These are phyloP conservation scores for Quercus cerris DNA, from an alignment of 306 rosid species.

Conservation along the genomic window DNA sequence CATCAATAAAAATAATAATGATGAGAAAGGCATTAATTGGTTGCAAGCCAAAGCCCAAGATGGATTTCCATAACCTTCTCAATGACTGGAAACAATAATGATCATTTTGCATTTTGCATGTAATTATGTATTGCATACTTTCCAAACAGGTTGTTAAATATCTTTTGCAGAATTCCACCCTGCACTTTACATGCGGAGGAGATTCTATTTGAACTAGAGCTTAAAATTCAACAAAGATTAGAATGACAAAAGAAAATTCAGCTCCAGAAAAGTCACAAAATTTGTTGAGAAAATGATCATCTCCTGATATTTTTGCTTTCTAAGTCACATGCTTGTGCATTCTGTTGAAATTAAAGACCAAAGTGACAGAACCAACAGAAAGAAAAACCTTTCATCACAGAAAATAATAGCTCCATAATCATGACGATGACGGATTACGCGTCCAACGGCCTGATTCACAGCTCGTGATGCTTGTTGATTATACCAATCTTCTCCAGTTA, in stretches of 20 bases:
- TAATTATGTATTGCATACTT: not conserved
- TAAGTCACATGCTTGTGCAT: too few relatives aligned
- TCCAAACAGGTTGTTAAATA: not conserved
- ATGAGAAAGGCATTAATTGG: not conserved
- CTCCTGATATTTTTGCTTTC: conserved; percentile 14
- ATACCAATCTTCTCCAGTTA: conserved; percentile 94
- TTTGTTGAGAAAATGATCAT: not conserved
- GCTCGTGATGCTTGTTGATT: conserved; percentile 95
- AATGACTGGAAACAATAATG: too few relatives aligned
- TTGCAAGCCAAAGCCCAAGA: not conserved
- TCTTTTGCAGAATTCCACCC: too few relatives aligned
- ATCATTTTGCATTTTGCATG: not conserved
- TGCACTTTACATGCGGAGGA: too few relatives aligned
- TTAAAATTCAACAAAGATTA: not conserved
- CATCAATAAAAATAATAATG: not conserved
- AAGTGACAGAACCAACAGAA: too few relatives aligned
- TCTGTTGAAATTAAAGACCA: too few relatives aligned
- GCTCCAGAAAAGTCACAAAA: not conserved
- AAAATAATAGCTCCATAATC: conserved; percentile 96
- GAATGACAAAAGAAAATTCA: not conserved
- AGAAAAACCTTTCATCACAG: too few relatives aligned
- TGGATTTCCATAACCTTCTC: not conserved
- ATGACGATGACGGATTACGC: conserved; percentile 95
- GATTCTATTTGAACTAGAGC: not conserved
- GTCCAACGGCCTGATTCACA: conserved; percentile 97